phyloP scores from a whole-genome alignment of 139 green algal species.

The Desmodesmus armatus region DNA sequence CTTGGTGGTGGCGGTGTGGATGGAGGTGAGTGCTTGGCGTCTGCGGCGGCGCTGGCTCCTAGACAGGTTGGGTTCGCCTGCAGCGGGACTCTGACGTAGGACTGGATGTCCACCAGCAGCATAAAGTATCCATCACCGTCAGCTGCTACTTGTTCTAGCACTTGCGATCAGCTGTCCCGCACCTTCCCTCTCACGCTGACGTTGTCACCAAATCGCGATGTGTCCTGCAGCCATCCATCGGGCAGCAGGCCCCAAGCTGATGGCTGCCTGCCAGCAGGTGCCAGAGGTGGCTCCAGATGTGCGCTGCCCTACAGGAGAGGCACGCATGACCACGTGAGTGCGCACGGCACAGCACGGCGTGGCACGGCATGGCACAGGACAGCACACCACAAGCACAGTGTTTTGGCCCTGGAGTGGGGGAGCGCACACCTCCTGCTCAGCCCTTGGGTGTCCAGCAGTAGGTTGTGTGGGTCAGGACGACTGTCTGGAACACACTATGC shows the following conservation, averaged over 20 bases:
- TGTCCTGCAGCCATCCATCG: constrained; percentile 81
- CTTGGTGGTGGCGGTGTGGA: constrained; percentile 92
- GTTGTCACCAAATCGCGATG: no score
- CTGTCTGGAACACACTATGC: no score
- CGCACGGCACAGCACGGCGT: no score
- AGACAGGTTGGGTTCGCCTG: background rate
- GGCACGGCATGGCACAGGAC: no score
- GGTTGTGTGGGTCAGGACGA: background rate
- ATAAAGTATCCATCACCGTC: background rate
- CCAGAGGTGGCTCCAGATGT: constrained; percentile 64
- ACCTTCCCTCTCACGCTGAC: no score
- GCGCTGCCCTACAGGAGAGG: constrained; percentile 87
- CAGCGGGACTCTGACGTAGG: background rate
- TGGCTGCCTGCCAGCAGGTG: constrained; percentile 74
- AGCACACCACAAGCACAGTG: background rate
- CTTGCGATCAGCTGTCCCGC: background rate
- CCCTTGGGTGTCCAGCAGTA: background rate
- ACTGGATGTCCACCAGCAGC: background rate
- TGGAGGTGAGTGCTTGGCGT: constrained; percentile 55
- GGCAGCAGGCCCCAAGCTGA: constrained; percentile 80
- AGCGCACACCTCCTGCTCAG: no score
- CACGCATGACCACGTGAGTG: constrained; percentile 68
- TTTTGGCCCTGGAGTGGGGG: no score
- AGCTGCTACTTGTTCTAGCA: background rate
- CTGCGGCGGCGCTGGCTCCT: background rate